These are phyloP conservation scores for Apiotrichum gamsii DNA, from an alignment of 1,284 basidiomycete genomes.

Conservation along the genomic window DNA sequence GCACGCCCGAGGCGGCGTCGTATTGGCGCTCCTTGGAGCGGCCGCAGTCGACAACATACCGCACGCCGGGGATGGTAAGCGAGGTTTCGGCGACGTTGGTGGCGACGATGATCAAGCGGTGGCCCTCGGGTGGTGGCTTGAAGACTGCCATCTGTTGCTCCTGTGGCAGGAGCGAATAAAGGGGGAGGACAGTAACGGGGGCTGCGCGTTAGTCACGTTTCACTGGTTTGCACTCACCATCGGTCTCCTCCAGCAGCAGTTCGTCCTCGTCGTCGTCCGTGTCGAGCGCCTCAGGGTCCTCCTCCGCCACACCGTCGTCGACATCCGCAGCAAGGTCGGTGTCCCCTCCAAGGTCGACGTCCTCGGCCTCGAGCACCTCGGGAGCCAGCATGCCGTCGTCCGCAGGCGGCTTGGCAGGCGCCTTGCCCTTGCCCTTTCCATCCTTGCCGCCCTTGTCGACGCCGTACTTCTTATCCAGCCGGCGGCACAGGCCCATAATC, in stretches of 20 bases:
- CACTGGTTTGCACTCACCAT: conserved; percentile 31
- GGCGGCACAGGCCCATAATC: conserved; percentile 60
- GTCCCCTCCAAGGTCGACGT: conserved; percentile 45
- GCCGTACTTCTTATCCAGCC: conserved; percentile 71
- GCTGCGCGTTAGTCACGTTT: conserved; percentile 42
- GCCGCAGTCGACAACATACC: conserved; percentile 71
- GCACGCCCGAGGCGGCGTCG: conserved; percentile 58
- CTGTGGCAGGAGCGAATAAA: conserved; percentile 66
- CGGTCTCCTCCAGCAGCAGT: conserved; percentile 46
- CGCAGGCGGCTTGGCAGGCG: not conserved
- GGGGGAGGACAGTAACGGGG: conserved; percentile 64
- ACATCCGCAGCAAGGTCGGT: conserved; percentile 50
- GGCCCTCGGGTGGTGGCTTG: conserved; percentile 57
- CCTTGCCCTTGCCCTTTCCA: conserved; percentile 40
- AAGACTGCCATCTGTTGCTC: conserved; percentile 72
- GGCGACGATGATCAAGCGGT: conserved; percentile 64
- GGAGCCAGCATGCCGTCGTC: conserved; percentile 16
- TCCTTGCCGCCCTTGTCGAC: conserved; percentile 52
- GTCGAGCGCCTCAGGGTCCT: conserved; percentile 47
- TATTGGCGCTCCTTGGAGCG: conserved; percentile 70
- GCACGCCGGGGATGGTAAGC: conserved; percentile 68
- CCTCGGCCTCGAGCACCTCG: conserved; percentile 47
- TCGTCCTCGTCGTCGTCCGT: conserved; percentile 46
- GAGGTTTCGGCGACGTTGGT: conserved; percentile 77
- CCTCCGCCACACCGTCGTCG: conserved; percentile 46